Conservation (phyloP, 495 filamentous ascomycete genomes). For the Umbilicaria muhlenbergii region DNA sequence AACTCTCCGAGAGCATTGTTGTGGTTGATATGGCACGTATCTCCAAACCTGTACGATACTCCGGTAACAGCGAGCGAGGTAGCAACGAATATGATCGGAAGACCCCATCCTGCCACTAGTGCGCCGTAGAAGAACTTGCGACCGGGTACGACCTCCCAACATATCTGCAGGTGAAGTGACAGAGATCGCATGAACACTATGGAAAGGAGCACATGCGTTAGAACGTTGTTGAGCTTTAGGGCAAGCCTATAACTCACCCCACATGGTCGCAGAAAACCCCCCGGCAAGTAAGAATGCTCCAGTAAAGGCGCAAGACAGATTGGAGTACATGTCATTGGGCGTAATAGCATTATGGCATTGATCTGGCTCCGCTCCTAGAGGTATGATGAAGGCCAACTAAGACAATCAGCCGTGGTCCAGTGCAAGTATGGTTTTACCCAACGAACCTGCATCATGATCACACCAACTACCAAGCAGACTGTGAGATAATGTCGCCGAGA, state of each 20-base stretch:
- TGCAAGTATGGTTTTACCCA: constrained; percentile 11
- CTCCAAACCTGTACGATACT: constrained; percentile 84
- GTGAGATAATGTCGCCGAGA: constrained; percentile 88
- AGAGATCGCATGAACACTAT: constrained; percentile 72
- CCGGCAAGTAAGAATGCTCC: constrained; percentile 74
- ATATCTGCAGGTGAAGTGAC: constrained; percentile 92
- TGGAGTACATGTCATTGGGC: constrained; percentile 80
- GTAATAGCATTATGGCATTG: constrained; percentile 86
- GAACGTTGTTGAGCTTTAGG: not conserved
- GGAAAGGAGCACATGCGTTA: not conserved
- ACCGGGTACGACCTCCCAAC: constrained; percentile 87
- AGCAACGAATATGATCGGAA: constrained; percentile 57
- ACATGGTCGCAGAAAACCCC: constrained; percentile 67
- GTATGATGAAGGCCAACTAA: constrained; percentile 77
- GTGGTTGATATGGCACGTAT: constrained; percentile 86
- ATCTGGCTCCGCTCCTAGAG: constrained; percentile 60
- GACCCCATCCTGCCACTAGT: constrained; percentile 64
- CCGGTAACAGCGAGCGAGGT: constrained; percentile 72
- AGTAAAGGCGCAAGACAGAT: constrained; percentile 69
- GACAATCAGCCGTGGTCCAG: constrained; percentile 15
- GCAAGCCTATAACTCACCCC: constrained; percentile 35
- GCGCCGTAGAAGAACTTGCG: constrained; percentile 81
- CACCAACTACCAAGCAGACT: constrained; percentile 62
- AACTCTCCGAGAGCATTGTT: constrained; percentile 63
- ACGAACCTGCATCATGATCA: constrained; percentile 65